These are phyloP conservation scores for Candida yuanshanica DNA, from an alignment of 805 yeast species.

Conservation along the genomic window DNA sequence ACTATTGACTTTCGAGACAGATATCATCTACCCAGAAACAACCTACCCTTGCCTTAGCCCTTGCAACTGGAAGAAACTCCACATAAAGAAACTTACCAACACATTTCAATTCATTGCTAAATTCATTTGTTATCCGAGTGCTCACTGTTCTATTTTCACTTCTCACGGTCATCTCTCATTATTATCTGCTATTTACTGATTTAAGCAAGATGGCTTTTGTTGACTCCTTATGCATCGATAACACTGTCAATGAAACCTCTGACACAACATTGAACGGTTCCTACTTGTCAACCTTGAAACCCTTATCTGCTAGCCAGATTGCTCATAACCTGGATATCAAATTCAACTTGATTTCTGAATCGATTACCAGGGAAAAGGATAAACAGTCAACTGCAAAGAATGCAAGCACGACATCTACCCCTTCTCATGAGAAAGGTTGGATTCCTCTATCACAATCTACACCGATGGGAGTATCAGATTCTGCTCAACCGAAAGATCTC, in stretches of 20 bases:
- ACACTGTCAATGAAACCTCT: neutral
- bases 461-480: constrained; percentile 14
- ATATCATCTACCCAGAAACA: neutral
- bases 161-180: too few species aligned
- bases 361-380: neutral
- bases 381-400: neutral
- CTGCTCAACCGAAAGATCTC: constrained; percentile 21
- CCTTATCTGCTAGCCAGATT: neutral
- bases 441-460: constrained; percentile 23
- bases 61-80: too few species aligned
- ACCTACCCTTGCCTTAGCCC: too few species aligned
- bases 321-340: neutral
- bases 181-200: neutral
- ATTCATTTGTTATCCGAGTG: neutral
- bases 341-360: neutral
- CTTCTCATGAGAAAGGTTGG: constrained; percentile 18
- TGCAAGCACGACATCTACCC: constrained; percentile 1
- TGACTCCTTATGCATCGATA: constrained; percentile 4
- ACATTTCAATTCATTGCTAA: neutral
- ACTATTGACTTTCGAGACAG: neutral
- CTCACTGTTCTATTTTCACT: too few species aligned
- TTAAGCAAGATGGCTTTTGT: constrained; percentile 1
- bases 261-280: neutral
- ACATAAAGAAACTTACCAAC: neutral
- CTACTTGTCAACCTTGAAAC: neutral